Base-by-base conservation (phyloP, 1,284 basidiomycete species). In the Marasmius sp. region DNA sequence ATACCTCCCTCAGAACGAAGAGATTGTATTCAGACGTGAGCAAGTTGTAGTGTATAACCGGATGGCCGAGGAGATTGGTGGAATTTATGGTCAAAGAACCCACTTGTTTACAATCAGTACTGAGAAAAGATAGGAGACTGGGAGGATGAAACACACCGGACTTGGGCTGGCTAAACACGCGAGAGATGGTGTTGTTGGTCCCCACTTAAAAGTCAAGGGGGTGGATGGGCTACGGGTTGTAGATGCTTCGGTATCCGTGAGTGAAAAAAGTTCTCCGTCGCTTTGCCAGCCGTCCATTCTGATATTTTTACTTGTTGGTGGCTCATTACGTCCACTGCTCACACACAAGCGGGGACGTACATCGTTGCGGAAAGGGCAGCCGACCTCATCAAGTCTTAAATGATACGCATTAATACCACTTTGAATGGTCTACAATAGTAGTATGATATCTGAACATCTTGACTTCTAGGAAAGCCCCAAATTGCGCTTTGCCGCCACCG, bases 11-110 rank as follows among this genome's bases (percentile, higher is more conserved):
- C 47, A 67, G 43, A n/a, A 60, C 57, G 33, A 61, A 59, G 10
- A 65, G 36, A 47, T 69, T 66, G 39, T 68, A 65, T 2, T 60
- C 50, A 8, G 63, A 59, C n/a, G 62, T 20, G 20, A 77, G 64
- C 45, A 74, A 65, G 18, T 63, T 63, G 3, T 71, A 71, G 64
- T 77, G 64, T 58, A 78, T 74, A 33, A 70, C 36, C 0, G 76
- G 77, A 16, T 61, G 43, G 11, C 59, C 68, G 56, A 74, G 73
- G 0, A 72, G 71, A 57, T 71, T 61, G 14, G 68, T 58, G 10
- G 71, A 70, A 16, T 38, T 54, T 14, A 66, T 36, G 16, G 54
- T 61, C 6, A 66, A 41, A 12, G 45, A 55, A 6, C 65, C 65
- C 9, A 64, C 64, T 66, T 33, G 20, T 36, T n/a, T 38, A 3